Percentiles rank a stretch among this genome's conserved stretches.
phyloP scores from a whole-genome alignment of 208 protist genomes.

The Acanthamoeba lenticulata region DNA sequence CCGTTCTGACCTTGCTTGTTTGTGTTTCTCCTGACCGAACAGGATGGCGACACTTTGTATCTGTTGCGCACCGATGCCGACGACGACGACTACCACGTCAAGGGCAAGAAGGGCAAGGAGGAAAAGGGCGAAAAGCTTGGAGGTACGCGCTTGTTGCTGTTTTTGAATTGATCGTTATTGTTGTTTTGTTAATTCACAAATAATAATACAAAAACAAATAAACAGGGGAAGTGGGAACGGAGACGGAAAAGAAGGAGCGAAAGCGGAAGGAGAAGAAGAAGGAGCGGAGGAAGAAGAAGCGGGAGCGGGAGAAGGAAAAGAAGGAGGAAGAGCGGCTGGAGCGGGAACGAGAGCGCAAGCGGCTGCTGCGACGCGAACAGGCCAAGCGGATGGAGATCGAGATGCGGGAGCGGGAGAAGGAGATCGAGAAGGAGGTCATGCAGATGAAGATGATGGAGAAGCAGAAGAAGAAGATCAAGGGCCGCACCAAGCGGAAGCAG shows the following conservation, averaged over 20 bases:
- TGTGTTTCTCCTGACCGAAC: background rate
- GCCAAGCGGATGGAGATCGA: background rate
- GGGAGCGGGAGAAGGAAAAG: background rate
- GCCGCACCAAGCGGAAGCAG: constrained; percentile 16
- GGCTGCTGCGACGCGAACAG: background rate
- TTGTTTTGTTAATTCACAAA: no score
- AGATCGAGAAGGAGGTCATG: background rate
- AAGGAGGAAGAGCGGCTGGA: background rate
- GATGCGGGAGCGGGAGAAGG: background rate
- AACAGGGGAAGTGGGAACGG: background rate
- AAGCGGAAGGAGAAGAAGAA: constrained; percentile 3
- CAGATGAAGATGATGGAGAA: constrained; percentile 40
- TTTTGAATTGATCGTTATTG: no score
- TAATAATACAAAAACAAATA: background rate
- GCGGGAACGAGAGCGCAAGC: background rate
- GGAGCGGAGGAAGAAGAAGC: constrained; percentile 13
- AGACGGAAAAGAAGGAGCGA: background rate
- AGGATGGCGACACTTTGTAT: background rate
- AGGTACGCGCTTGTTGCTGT: no score
- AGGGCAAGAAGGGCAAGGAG: background rate
- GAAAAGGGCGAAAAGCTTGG: background rate
- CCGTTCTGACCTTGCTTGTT: no score
- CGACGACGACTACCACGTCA: background rate
- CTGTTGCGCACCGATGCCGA: constrained; percentile 15
- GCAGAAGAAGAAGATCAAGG: background rate